phyloP scores from a whole-genome alignment of 2,329 filamentous ascomycete genomes.

The Verticillium nonalfalfae region DNA sequence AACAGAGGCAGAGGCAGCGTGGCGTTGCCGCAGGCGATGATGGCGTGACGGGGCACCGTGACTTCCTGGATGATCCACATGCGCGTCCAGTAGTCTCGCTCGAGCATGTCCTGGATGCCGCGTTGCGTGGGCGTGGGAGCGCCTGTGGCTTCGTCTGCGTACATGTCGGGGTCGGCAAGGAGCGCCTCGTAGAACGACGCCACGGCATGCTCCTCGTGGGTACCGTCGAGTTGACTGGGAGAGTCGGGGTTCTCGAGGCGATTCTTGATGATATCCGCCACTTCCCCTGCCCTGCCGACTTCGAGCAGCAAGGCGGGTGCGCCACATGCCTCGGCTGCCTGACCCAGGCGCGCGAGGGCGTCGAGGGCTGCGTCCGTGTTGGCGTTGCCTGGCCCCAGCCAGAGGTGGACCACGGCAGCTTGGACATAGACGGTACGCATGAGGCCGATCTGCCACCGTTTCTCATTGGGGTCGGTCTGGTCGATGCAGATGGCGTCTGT shows the following conservation, averaged over 20 bases:
- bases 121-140: background rate
- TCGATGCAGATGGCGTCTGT: constrained; percentile 15
- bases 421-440: constrained; percentile 13
- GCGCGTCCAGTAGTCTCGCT: constrained; percentile 27
- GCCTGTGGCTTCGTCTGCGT: background rate
- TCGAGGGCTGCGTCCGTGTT: background rate
- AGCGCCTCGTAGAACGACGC: background rate
- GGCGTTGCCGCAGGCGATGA: constrained; percentile 17
- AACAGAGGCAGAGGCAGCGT: constrained; percentile 5
- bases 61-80: constrained; percentile 25
- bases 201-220: background rate
- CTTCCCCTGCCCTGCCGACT: background rate
- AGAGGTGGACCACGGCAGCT: constrained; percentile 11
- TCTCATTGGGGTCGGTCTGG: constrained; percentile 12
- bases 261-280: background rate
- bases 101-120: constrained; percentile 14
- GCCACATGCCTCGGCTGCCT: background rate
- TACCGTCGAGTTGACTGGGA: background rate
- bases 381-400: constrained; percentile 8
- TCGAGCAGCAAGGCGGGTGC: background rate
- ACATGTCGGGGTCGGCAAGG: background rate
- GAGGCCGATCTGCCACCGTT: constrained; percentile 10
- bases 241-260: background rate
- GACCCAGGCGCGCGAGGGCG: background rate
- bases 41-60: constrained; percentile 14